Evolutionary conservation across 1,284 basidiomycete species (phyloP).

Genomic region (Ceratobasidium sp.): DNA sequence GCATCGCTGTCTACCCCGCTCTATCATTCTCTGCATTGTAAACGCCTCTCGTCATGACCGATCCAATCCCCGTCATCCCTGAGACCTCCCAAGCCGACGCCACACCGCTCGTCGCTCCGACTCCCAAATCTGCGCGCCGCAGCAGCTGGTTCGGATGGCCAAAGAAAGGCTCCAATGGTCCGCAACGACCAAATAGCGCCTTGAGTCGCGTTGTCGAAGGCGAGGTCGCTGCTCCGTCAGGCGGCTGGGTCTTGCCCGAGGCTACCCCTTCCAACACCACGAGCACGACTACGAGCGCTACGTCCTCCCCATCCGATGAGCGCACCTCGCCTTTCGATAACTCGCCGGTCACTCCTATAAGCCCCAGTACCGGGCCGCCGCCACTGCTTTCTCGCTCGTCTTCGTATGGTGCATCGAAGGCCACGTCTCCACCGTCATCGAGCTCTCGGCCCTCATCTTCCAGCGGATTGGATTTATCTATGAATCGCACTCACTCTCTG

Average conservation of each 20-base stretch:
- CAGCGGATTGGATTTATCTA: conserved; percentile 33
- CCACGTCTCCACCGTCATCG: neutral
- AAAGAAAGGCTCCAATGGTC: conserved; percentile 25
- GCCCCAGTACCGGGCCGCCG: conserved; percentile 9
- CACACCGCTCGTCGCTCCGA: conserved; percentile 14
- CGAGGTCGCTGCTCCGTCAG: conserved; percentile 14
- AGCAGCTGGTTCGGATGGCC: conserved; percentile 44
- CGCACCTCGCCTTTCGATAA: conserved; percentile 34
- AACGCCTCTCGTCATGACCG: conserved; percentile 29
- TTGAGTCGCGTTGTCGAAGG: conserved; percentile 42
- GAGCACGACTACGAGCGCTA: conserved; percentile 39
- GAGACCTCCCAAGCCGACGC: conserved; percentile 9
- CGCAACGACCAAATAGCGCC: conserved; percentile 37
- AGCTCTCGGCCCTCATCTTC: conserved; percentile 26
- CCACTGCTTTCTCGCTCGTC: conserved; percentile 12
- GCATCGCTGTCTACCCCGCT: neutral
- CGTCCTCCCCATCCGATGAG: conserved; percentile 38
- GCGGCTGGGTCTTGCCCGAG: conserved; percentile 16
- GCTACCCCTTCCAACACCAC: conserved; percentile 14
- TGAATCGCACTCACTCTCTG: conserved; percentile 42
- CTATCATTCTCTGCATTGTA: conserved; percentile 4
- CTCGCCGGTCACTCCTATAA: conserved; percentile 24
- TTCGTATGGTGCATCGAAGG: neutral
- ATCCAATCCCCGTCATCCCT: conserved; percentile 15
- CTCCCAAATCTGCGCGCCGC: conserved; percentile 39